phyloP scores from a whole-genome alignment of 1,284 basidiomycete genomes.

The Sanghuangporus sanghuang region DNA sequence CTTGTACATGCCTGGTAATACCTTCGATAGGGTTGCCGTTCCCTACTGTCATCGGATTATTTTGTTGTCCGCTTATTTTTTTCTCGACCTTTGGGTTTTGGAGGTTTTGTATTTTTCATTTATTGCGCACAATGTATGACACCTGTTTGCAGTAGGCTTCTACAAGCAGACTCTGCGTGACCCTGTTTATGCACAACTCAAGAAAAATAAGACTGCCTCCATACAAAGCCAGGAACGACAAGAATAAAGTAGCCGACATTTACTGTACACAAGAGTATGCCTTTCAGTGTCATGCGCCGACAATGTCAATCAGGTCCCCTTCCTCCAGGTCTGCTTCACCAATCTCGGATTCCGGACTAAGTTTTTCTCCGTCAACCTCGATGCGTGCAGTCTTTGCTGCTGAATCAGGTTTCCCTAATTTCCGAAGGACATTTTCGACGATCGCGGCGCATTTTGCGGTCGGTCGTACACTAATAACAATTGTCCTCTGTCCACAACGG shows the following conservation, averaged over 20 bases:
- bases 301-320: conserved; percentile 69
- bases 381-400: conserved; percentile 41
- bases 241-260: neutral
- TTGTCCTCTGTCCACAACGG: conserved; percentile 45
- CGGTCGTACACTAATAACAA: conserved; percentile 61
- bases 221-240: neutral
- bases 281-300: conserved; percentile 43
- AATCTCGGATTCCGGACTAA: conserved; percentile 52
- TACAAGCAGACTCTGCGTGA: neutral
- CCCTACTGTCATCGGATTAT: neutral
- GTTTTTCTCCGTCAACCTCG: conserved; percentile 63
- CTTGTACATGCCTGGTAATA: conserved; percentile 26
- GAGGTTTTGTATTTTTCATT: neutral
- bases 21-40: neutral
- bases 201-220: too few relatives aligned
- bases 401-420: conserved; percentile 24
- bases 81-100: neutral
- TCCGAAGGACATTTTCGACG: conserved; percentile 64
- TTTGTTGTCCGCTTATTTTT: neutral
- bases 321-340: conserved; percentile 66
- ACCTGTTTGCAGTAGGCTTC: neutral
- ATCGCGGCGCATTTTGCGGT: conserved; percentile 71
- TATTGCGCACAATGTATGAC: neutral
- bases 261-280: neutral
- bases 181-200: neutral